A percentile compares a stretch with the other conserved stretches of the same genome.
Conservation (phyloP, 495 filamentous ascomycete species). For the Penicillium cosmopolitanum region DNA sequence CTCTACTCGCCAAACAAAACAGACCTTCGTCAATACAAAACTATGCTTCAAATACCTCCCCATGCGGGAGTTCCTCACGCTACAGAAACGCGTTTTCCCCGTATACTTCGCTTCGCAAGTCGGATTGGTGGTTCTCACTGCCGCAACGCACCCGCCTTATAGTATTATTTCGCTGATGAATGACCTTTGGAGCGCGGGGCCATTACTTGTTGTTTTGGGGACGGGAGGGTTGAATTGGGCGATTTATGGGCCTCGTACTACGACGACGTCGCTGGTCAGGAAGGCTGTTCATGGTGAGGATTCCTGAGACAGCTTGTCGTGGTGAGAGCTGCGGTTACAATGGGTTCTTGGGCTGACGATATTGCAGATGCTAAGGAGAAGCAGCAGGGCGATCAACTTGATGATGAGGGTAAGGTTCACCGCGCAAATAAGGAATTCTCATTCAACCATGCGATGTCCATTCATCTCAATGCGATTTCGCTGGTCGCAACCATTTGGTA, state of each 20-base stretch:
- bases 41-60: constrained; percentile 51
- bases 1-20: neutral
- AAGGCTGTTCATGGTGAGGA: constrained; percentile 46
- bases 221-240: constrained; percentile 51
- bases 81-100: constrained; percentile 59
- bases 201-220: constrained; percentile 41
- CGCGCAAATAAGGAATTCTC: constrained; percentile 49
- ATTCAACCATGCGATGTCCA: constrained; percentile 56
- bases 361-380: constrained; percentile 24
- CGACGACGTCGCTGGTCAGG: constrained; percentile 45
- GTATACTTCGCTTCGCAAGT: constrained; percentile 55
- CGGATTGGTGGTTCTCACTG: constrained; percentile 45
- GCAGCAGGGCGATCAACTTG: constrained; percentile 5
- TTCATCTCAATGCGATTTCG: constrained; percentile 57
- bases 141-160: constrained; percentile 48
- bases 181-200: constrained; percentile 36
- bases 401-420: constrained; percentile 37
- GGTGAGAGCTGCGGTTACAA: neutral
- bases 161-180: constrained; percentile 40
- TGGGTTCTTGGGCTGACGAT: neutral
- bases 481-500: constrained; percentile 55
- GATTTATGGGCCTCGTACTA: constrained; percentile 52
- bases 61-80: constrained; percentile 48
- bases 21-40: constrained; percentile 59
- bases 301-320: neutral